Conservation (phyloP, 495 filamentous ascomycete genomes). For the Hypomontagnella monticulosa region DNA sequence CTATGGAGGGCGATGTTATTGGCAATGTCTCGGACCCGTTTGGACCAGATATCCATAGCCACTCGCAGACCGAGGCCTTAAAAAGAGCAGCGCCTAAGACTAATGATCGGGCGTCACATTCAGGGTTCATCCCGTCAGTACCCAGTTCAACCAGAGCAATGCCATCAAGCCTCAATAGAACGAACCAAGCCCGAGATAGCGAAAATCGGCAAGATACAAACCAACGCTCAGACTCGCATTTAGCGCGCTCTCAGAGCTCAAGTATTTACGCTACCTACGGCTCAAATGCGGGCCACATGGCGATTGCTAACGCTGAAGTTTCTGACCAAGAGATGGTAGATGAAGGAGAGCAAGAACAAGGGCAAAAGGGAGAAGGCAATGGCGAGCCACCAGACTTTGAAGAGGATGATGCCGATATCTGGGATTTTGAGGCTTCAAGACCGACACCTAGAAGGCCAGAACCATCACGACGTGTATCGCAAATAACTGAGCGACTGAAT, state of each 20-base stretch:
- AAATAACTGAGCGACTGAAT: constrained; percentile 27
- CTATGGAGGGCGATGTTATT: constrained; percentile 10
- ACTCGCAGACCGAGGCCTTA: constrained; percentile 27
- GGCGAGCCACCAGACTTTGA: constrained; percentile 26
- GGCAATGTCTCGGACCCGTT: constrained; percentile 48
- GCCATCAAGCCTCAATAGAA: constrained; percentile 33
- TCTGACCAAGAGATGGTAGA: constrained; percentile 19
- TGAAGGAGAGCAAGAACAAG: constrained; percentile 13
- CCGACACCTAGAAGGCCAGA: constrained; percentile 46
- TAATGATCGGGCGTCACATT: background rate
- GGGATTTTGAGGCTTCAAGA: constrained; percentile 57
- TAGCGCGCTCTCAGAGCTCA: constrained; percentile 15
- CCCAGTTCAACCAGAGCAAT: constrained; percentile 40
- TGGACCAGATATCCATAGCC: constrained; percentile 39
- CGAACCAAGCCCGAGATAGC: constrained; percentile 46
- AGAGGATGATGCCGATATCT: constrained; percentile 56
- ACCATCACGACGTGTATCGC: constrained; percentile 33
- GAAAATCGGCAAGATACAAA: constrained; percentile 18
- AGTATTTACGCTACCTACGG: constrained; percentile 11
- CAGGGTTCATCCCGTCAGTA: constrained; percentile 16
- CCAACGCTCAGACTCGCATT: constrained; percentile 13
- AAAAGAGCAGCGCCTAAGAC: constrained; percentile 2
- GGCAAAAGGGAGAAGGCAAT: constrained; percentile 13
- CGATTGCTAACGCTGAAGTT: constrained; percentile 1
- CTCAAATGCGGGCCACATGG: constrained; percentile 1